Evolutionary conservation across 139 green algal genomes (phyloP).

Genomic region (Chlorella vulgaris): DNA sequence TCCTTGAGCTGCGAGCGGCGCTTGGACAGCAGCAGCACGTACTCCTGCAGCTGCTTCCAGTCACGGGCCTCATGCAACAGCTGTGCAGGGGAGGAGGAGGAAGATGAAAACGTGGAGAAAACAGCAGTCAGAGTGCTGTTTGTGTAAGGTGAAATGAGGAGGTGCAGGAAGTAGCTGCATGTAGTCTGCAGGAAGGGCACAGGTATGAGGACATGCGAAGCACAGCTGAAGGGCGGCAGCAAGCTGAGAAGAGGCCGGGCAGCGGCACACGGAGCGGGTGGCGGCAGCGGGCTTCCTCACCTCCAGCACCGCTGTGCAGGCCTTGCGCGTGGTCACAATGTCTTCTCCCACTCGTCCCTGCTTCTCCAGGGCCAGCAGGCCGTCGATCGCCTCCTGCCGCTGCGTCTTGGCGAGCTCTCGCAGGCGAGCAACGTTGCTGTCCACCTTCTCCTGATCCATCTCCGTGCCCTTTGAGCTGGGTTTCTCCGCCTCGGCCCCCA

Average conservation of each 20-base stretch:
- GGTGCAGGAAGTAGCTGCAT: too few species aligned
- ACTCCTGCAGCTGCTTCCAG: conserved; percentile 93
- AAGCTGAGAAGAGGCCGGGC: background rate
- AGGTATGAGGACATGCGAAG: background rate
- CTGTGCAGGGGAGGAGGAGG: background rate
- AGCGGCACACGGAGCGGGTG: background rate
- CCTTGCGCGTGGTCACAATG: conserved; percentile 74
- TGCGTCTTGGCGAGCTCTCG: background rate
- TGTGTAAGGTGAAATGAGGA: background rate
- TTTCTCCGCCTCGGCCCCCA: background rate
- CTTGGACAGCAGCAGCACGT: conserved; percentile 96
- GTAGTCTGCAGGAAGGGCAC: background rate
- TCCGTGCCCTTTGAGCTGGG: background rate
- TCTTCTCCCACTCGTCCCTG: conserved; percentile 83
- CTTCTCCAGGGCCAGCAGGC: conserved; percentile 88
- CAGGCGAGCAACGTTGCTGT: conserved; percentile 4
- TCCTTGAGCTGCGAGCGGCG: conserved; percentile 94
- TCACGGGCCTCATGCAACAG: conserved; percentile 72
- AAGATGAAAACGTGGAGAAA: background rate
- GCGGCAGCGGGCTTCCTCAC: conserved; percentile 10
- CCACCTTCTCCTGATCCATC: conserved; percentile 19
- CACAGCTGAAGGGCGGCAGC: background rate
- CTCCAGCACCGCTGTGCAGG: conserved; percentile 86
- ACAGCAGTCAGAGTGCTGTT: background rate
- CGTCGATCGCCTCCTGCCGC: conserved; percentile 67